A percentile compares a stretch with the other conserved stretches of the same genome.
phyloP scores from a whole-genome alignment of 1,284 basidiomycete genomes.

The Pascua guehoae region DNA sequence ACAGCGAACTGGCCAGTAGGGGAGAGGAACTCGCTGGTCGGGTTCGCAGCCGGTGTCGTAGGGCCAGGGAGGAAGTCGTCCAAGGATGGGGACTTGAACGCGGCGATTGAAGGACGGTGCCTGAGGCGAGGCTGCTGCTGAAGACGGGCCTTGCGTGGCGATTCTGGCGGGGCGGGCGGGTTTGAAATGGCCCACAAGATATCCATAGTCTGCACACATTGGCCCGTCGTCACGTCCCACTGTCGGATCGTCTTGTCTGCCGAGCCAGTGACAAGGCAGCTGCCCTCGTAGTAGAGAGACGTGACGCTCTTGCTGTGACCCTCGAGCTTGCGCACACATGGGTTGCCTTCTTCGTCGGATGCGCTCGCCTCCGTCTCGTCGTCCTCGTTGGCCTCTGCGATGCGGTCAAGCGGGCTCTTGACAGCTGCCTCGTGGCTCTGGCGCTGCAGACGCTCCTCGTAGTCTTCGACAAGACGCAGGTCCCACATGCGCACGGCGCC shows the following conservation, averaged over 20 bases:
- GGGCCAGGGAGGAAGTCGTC: constrained; percentile 42
- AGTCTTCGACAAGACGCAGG: constrained; percentile 70
- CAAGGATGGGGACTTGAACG: constrained; percentile 40
- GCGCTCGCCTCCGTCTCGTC: constrained; percentile 26
- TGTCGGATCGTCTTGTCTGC: constrained; percentile 97
- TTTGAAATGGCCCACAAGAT: constrained; percentile 99
- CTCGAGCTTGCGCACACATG: constrained; percentile 75
- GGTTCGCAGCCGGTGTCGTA: constrained; percentile 5
- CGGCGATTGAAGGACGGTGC: constrained; percentile 24
- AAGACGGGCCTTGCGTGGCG: constrained; percentile 27
- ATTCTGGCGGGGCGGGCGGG: constrained; percentile 58
- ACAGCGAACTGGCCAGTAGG: constrained; percentile 65
- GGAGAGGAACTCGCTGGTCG: not conserved
- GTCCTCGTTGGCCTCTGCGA: constrained; percentile 36
- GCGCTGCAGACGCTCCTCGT: constrained; percentile 61
- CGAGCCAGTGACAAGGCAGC: constrained; percentile 91
- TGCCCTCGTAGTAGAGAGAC: constrained; percentile 89
- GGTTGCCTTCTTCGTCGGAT: constrained; percentile 54
- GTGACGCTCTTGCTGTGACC: constrained; percentile 92
- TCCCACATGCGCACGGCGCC: constrained; percentile 84
- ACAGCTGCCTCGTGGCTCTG: constrained; percentile 43
- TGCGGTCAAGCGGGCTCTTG: constrained; percentile 39
- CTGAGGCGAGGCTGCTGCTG: constrained; percentile 24
- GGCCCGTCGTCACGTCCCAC: constrained; percentile 95
- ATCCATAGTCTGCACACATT: constrained; percentile 99